A percentile compares a stretch with the other conserved stretches of the same genome.
These are phyloP conservation scores for Fusarium coicis DNA, from an alignment of 2,329 filamentous ascomycete genomes.

Conservation along the genomic window DNA sequence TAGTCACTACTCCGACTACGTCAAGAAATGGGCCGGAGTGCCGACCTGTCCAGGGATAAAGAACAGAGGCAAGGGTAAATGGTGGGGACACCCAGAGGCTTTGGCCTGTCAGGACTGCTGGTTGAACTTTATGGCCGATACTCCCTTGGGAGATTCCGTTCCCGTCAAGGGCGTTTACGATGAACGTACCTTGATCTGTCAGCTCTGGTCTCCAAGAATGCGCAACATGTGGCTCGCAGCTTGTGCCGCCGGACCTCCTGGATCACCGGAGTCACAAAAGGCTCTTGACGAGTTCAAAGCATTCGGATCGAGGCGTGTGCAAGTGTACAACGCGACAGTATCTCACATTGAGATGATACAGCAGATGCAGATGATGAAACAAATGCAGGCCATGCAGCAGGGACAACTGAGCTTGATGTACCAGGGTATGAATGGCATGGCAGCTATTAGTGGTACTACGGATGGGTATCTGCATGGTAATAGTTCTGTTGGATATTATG, in stretches of 20 bases:
- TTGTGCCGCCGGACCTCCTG: constrained; percentile 43
- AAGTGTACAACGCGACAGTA: constrained; percentile 46
- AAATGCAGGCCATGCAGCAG: constrained; percentile 49
- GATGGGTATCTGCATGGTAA: constrained; percentile 50
- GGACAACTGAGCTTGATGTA: constrained; percentile 50
- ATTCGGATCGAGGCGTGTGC: constrained; percentile 42
- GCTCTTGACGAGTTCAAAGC: constrained; percentile 44
- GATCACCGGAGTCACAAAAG: constrained; percentile 39
- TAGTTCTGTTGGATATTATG: constrained; percentile 50
- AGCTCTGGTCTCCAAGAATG: constrained; percentile 53
- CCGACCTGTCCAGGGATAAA: constrained; percentile 46
- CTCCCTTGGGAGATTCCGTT: constrained; percentile 40
- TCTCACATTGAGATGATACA: constrained; percentile 46
- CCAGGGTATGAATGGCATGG: constrained; percentile 45
- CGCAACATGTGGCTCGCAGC: constrained; percentile 48
- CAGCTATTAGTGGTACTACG: constrained; percentile 41
- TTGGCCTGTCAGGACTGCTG: constrained; percentile 51
- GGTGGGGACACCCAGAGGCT: constrained; percentile 51
- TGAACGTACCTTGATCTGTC: constrained; percentile 46
- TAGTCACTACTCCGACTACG: constrained; percentile 42
- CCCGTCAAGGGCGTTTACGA: constrained; percentile 42
- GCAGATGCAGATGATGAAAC: constrained; percentile 45
- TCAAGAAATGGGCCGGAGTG: constrained; percentile 45
- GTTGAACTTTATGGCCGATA: constrained; percentile 44
- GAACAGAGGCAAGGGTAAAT: constrained; percentile 39